Evolutionary conservation across 2,329 filamentous ascomycete species (phyloP), one percentile per base, ranked within the genome.

Genomic region (Emericellopsis cladophorae): DNA sequence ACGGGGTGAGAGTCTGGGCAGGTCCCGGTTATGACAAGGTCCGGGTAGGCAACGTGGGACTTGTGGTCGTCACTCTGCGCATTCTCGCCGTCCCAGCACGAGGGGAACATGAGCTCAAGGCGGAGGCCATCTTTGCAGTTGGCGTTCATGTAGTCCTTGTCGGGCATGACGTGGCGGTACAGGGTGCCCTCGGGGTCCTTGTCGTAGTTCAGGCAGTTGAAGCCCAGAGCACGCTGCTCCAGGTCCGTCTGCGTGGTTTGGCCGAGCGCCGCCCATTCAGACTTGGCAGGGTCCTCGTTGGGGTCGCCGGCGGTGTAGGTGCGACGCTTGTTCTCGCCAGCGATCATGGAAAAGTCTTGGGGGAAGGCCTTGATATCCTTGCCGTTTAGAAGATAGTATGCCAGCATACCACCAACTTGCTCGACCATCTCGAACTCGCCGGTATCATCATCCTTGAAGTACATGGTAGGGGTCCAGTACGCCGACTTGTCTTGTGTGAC

Each of bases 171-270:
- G 60, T 95, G 89, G 48, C 89, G 86, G 59, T 78, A 83, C 31
- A 94, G 72, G 12, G 88, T 83, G 2, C 73, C 71, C 59, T 95
- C 88, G 2, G 83, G 67, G 0, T 60, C 51, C 21, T 61, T 66
- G 26, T 51, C 53, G 56, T 95, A 95, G 74, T 96, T 81, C 45
- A 98, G 65, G 62, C 92, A 96, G 70, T 96, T 96, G 74, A 95
- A 95, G 4, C 92, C 90, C 23, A 95, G 52, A 9, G 89, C 86
- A 46, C 89, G 87, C 66, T 94, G 83, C 39, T 65, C 66, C 31
- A 95, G 73, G 40, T 79, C 74, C 14, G 62, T 59, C 65, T 94
- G 88, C 37, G 55, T 61, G 10, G 80, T 82, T 52, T 75, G 72
- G 44, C 81, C 74, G 5, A 77, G 64, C 2, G 61, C 55, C 21